Evolutionary conservation across 345 rosid species (phyloP), one percentile per base, ranked within the genome.

Genomic region (Trapa bicornis): DNA sequence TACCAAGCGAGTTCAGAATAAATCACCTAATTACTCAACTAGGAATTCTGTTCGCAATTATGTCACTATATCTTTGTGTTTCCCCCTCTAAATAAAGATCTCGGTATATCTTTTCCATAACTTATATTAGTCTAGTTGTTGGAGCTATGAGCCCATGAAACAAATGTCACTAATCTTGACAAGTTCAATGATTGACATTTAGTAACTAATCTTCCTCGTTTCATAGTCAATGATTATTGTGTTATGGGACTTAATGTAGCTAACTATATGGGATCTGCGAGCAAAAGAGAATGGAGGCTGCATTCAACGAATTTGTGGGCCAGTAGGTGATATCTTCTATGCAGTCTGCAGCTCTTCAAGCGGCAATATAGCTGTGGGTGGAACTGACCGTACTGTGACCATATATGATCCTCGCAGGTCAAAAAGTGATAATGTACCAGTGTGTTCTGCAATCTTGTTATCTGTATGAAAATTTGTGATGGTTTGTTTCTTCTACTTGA

Each of bases 391-490:
- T 57, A 80, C 86, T 1, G 85, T 87, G 56, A 79, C 86, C 37
- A 67, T 87, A 52, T 87, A 85, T 82, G 93, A 87, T 82, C 88
- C 93, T 66, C 88, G 89, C 78, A 85, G 88, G 93, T 87, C 38
- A 57, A 6, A 12, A 57, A 22, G 9, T 17, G 2, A 36, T 57
- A 8, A 5, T 33, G 10, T 32, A 35, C 3, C 15, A 1, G 33
- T 58, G 3, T 32, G 22, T 0, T 54, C n/a, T 4, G 5, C 22
- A 22, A 54, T 54, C 32, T 4, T 54, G 33, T n/a, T 5, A 54
- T n/a, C 60, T 54, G 13, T 58, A 32, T 37, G 3, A 58, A 58
- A 10, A n/a, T 2, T 54, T 6, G 60, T n/a, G 60, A 54, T 5
- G 10, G 32, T 35, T 32, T 15, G 37, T 58, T 58, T 58, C 14